Conservation (phyloP, 345 rosid genomes). For the Populus simonii region DNA sequence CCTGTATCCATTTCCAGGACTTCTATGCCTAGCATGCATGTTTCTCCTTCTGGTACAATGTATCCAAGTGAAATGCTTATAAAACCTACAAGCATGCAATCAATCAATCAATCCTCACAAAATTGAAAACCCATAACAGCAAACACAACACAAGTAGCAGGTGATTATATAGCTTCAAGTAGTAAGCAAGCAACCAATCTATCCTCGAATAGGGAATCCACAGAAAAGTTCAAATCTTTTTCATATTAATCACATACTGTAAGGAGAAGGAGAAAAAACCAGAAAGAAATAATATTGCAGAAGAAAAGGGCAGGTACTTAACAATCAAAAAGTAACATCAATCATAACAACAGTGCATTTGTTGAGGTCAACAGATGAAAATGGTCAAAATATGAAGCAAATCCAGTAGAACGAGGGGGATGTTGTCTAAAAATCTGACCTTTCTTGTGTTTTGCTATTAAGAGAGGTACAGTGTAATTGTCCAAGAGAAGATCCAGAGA, state of each 20-base stretch:
- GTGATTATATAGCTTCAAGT: not conserved
- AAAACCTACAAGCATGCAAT: not conserved
- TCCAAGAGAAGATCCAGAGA: constrained; percentile 1
- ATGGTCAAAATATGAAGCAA: not conserved
- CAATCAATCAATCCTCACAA: not conserved
- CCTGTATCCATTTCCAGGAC: constrained; percentile 86
- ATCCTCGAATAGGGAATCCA: not conserved
- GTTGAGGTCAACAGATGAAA: not conserved
- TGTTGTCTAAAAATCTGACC: constrained; percentile 5
- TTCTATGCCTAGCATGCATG: constrained; percentile 89
- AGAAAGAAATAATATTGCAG: not conserved
- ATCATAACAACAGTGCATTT: not conserved
- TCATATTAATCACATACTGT: not conserved
- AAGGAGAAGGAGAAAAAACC: not conserved
- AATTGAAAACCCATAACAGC: not conserved
- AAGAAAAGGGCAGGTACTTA: not conserved
- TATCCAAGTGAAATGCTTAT: not conserved
- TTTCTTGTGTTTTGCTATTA: not conserved
- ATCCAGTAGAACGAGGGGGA: not conserved
- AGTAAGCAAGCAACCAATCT: not conserved
- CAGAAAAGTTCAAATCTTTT: not conserved
- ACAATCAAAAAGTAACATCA: not conserved
- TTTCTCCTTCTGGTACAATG: constrained; percentile 13
- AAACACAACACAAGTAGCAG: not conserved
- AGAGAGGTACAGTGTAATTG: not conserved